Evolutionary conservation across 2,329 filamentous ascomycete genomes (phyloP).

Genomic region (Cytospora leucostoma): DNA sequence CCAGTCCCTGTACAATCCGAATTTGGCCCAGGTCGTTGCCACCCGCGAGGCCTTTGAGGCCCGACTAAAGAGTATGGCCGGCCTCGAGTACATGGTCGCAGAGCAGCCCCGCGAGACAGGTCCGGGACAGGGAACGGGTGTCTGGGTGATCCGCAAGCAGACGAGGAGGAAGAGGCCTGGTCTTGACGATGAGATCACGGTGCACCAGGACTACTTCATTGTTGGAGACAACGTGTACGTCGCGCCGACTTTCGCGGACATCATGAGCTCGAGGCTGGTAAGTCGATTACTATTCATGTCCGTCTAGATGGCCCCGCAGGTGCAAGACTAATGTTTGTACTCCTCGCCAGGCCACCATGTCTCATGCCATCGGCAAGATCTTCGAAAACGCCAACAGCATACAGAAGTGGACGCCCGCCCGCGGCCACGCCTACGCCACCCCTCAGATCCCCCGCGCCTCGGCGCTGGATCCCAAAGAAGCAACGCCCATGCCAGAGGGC

Average conservation of each 20-base stretch:
- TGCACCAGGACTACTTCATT: constrained; percentile 64
- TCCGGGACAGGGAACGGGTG: constrained; percentile 61
- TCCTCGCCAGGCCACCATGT: constrained; percentile 51
- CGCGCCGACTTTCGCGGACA: constrained; percentile 62
- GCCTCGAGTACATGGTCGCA: constrained; percentile 66
- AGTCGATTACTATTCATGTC: constrained; percentile 28
- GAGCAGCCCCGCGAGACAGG: constrained; percentile 65
- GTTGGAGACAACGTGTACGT: constrained; percentile 68
- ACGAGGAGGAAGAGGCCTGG: constrained; percentile 58
- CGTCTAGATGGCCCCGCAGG: constrained; percentile 2
- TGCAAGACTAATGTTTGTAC: background rate
- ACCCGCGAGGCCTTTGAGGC: constrained; percentile 66
- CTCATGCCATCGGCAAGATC: constrained; percentile 55
- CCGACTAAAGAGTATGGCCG: constrained; percentile 64
- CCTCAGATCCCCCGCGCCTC: constrained; percentile 35
- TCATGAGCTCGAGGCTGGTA: constrained; percentile 61
- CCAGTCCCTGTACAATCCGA: constrained; percentile 63
- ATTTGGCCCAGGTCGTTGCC: constrained; percentile 58
- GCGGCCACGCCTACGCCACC: constrained; percentile 54
- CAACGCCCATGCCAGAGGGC: constrained; percentile 50
- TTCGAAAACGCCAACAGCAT: constrained; percentile 53
- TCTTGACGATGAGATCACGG: constrained; percentile 59
- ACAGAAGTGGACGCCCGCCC: constrained; percentile 56
- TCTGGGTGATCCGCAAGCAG: constrained; percentile 72
- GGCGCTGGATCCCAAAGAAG: constrained; percentile 47